phyloP scores from a whole-genome alignment of 2,329 filamentous ascomycete genomes.

The Fusarium sublunatum region DNA sequence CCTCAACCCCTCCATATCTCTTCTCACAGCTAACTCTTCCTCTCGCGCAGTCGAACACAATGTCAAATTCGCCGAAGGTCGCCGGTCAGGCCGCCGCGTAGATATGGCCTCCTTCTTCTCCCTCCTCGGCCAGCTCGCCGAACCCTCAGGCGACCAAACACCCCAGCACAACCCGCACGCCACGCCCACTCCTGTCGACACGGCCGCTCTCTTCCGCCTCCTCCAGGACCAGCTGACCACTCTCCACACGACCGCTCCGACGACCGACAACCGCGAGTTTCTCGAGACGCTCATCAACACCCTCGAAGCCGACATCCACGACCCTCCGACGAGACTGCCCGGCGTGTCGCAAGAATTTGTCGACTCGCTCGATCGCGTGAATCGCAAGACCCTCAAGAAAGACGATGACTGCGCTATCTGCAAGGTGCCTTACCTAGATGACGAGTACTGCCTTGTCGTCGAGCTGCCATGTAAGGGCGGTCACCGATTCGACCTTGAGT shows the following conservation, averaged over 20 bases:
- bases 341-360: conserved; percentile 71
- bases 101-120: conserved; percentile 74
- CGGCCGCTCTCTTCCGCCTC: conserved; percentile 67
- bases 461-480: conserved; percentile 69
- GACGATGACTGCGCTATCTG: conserved; percentile 72
- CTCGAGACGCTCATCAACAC: conserved; percentile 61
- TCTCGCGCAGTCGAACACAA: conserved; percentile 69
- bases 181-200: conserved; percentile 69
- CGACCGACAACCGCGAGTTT: conserved; percentile 60
- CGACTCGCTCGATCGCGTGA: conserved; percentile 69
- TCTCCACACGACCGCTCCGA: conserved; percentile 62
- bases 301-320: conserved; percentile 63
- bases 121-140: conserved; percentile 65
- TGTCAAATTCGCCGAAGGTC: conserved; percentile 60
- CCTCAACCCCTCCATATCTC: conserved; percentile 14
- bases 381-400: conserved; percentile 59
- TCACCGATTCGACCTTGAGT: conserved; percentile 74
- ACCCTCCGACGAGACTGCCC: conserved; percentile 62
- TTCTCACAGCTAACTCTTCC: conserved; percentile 9
- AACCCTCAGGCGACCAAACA: conserved; percentile 49
- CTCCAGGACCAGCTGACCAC: conserved; percentile 68
- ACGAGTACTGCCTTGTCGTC: conserved; percentile 71
- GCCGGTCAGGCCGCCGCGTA: conserved; percentile 62
- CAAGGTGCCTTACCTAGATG: conserved; percentile 70
- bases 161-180: conserved; percentile 66